phyloP scores from a whole-genome alignment of 148 eudicot genomes.

The Bassia scoparia region DNA sequence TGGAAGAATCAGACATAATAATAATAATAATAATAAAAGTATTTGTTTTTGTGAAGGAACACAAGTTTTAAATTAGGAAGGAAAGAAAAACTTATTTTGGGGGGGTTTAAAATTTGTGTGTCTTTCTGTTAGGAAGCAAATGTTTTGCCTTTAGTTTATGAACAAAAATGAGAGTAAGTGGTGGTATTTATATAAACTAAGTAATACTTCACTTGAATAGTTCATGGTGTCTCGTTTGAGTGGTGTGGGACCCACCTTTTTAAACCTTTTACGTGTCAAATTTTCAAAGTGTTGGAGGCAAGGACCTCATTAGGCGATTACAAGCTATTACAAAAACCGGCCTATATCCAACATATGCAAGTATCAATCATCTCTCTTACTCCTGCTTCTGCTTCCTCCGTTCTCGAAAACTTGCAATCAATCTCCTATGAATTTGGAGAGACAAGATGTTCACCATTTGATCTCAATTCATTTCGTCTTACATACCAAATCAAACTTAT shows the following conservation, averaged over 20 bases:
- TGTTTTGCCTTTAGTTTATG: conserved; percentile 16
- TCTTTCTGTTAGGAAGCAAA: conserved; percentile 28
- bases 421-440: no score
- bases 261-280: conserved; percentile 19
- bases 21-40: not conserved
- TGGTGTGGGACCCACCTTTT: not conserved
- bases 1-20: conserved; percentile 40
- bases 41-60: not conserved
- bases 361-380: no score
- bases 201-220: not conserved
- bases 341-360: not conserved
- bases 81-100: not conserved
- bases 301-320: not conserved
- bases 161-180: conserved; percentile 1
- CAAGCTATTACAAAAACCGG: not conserved
- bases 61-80: not conserved
- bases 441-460: no score
- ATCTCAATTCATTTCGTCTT: no score
- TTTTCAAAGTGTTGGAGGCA: conserved; percentile 5
- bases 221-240: not conserved
- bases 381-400: no score
- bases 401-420: no score
- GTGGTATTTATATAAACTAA: conserved; percentile 20
- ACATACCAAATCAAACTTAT: no score
- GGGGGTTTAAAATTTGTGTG: conserved; percentile 17